phyloP scores from a whole-genome alignment of 192 early-diverging fungal genomes.

The Coemansia sp. region DNA sequence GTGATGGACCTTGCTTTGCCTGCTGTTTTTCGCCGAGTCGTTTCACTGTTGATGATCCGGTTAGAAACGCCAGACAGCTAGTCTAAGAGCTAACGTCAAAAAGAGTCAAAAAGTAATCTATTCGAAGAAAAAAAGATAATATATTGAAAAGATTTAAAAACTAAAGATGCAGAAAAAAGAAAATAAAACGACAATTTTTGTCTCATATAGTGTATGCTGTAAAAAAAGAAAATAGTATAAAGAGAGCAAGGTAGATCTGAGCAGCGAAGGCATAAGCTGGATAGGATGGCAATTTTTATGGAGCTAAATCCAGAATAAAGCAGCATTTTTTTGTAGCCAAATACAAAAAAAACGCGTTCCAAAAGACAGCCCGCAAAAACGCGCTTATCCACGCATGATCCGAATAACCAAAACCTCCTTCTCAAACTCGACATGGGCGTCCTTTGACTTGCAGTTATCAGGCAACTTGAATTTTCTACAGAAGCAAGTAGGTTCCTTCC shows the following conservation, averaged over 20 bases:
- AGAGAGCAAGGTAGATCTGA: not conserved
- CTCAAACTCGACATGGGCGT: conserved; percentile 51
- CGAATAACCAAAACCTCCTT: conserved; percentile 54
- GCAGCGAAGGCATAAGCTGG: no score
- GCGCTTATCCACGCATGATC: conserved; percentile 35
- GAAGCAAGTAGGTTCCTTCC: conserved; percentile 45
- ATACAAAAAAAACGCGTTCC: no score
- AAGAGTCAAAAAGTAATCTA: not conserved
- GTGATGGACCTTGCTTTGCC: no score
- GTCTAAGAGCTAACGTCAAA: no score
- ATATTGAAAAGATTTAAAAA: not conserved
- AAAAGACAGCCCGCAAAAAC: not conserved
- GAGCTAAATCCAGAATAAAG: not conserved
- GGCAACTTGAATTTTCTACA: conserved; percentile 48
- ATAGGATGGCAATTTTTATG: not conserved
- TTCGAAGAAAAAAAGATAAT: not conserved
- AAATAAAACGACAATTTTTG: not conserved
- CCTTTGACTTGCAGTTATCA: conserved; percentile 39
- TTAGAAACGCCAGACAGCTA: no score
- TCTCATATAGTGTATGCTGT: not conserved
- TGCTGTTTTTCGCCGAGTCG: no score
- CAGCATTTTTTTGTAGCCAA: not conserved
- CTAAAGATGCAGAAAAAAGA: conserved; percentile 1
- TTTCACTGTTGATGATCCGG: no score
- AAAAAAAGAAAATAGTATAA: conserved; percentile 1